phyloP scores from a whole-genome alignment of 805 yeast genomes.

The Cyberlindnera misumaiensis region DNA sequence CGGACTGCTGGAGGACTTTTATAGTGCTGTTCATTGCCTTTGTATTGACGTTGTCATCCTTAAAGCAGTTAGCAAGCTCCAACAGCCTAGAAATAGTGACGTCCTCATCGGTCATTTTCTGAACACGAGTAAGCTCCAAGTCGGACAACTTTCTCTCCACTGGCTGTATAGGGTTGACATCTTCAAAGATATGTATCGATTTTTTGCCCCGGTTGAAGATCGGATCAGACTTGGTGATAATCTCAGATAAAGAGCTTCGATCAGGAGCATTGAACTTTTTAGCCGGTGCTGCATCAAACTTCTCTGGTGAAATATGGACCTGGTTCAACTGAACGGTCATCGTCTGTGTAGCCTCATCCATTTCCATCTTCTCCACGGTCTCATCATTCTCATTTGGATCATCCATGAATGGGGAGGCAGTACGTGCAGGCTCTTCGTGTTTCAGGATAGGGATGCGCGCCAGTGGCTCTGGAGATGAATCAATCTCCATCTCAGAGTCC shows the following conservation, averaged over 20 bases:
- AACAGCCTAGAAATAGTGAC: slow-evolving; percentile 9
- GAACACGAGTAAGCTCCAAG: slow-evolving; percentile 12
- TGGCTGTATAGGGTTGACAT: slow-evolving; percentile 3
- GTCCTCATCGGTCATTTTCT: slow-evolving; percentile 4
- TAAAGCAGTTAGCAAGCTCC: slow-evolving; percentile 6
- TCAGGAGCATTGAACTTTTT: slow-evolving; percentile 7
- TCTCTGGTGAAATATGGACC: slow-evolving; percentile 22
- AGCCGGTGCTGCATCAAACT: slow-evolving; percentile 1
- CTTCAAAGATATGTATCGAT: slow-evolving; percentile 21
- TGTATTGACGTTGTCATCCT: slow-evolving; percentile 9
- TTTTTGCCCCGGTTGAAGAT: slow-evolving; percentile 15
- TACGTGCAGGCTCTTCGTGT: neutral
- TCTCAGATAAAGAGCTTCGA: slow-evolving; percentile 13
- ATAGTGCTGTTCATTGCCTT: slow-evolving; percentile 15
- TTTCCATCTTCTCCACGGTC: slow-evolving; percentile 4
- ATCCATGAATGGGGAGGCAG: slow-evolving; percentile 19
- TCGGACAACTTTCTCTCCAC: slow-evolving; percentile 15
- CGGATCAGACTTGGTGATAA: slow-evolving; percentile 20
- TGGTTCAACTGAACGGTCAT: slow-evolving; percentile 17
- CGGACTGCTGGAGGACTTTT: slow-evolving; percentile 12
- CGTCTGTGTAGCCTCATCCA: slow-evolving; percentile 17
- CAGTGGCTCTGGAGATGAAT: slow-evolving; percentile 3
- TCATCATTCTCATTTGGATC: slow-evolving; percentile 11
- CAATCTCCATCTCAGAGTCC: slow-evolving; percentile 4
- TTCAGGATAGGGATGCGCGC: neutral